phyloP scores from a whole-genome alignment of 225 moss, liverwort and hornwort species.

The Anthoceros angustus region DNA sequence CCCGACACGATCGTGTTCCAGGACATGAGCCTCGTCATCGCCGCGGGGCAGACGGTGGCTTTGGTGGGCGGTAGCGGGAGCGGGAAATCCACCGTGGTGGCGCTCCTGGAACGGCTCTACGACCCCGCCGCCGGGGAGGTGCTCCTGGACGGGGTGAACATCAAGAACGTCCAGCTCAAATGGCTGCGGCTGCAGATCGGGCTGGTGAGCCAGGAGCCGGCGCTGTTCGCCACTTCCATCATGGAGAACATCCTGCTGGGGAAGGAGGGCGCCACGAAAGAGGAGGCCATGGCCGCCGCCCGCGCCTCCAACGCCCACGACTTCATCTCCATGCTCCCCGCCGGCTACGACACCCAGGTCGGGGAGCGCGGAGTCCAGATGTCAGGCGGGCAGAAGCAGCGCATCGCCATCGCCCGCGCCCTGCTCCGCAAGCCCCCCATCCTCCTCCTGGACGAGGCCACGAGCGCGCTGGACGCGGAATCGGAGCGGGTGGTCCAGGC shows the following conservation, averaged over 20 bases:
- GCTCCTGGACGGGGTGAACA: slow-evolving; percentile 31
- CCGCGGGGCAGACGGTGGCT: slow-evolving; percentile 61
- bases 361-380: slow-evolving; percentile 42
- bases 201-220: slow-evolving; percentile 45
- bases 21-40: slow-evolving; percentile 52
- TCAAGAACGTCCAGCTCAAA: slow-evolving; percentile 22
- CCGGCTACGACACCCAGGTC: slow-evolving; percentile 38
- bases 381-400: slow-evolving; percentile 44
- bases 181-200: slow-evolving; percentile 41
- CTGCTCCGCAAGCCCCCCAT: slow-evolving; percentile 42
- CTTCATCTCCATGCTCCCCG: slow-evolving; percentile 29
- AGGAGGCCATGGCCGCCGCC: slow-evolving; percentile 39
- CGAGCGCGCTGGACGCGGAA: slow-evolving; percentile 43
- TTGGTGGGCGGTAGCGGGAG: slow-evolving; percentile 42
- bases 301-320: slow-evolving; percentile 39
- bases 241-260: slow-evolving; percentile 39
- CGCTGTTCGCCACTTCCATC: slow-evolving; percentile 40
- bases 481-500: slow-evolving; percentile 45
- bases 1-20: slow-evolving; percentile 66
- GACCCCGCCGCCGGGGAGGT: slow-evolving; percentile 36
- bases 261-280: slow-evolving; percentile 29
- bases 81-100: slow-evolving; percentile 44
- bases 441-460: slow-evolving; percentile 45
- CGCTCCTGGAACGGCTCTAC: slow-evolving; percentile 41
- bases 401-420: slow-evolving; percentile 49